A percentile compares a stretch with the other conserved stretches of the same genome.
Conservation (phyloP, 257 asterid genomes). For the Petunia axillaris region DNA sequence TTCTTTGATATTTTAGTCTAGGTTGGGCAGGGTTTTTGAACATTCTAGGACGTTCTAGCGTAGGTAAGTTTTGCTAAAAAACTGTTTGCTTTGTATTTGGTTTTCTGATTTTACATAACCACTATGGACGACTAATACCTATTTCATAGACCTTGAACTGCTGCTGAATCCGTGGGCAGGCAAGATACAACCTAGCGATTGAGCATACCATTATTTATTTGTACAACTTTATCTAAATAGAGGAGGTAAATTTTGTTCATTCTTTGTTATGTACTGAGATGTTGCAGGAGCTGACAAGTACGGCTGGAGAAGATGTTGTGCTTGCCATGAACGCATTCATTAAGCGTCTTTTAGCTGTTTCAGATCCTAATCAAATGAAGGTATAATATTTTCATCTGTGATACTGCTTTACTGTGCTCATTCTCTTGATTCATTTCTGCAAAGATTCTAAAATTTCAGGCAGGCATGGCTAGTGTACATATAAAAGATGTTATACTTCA, state of each 20-base stretch:
- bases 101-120: conserved; percentile 15
- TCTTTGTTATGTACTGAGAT: neutral
- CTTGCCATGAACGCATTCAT: conserved; percentile 94
- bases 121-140: neutral
- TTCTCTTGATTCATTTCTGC: neutral
- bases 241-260: neutral
- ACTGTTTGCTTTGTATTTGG: neutral
- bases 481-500: neutral
- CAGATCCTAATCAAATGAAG: conserved; percentile 97
- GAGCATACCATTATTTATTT: neutral
- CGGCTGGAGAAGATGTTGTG: conserved; percentile 92
- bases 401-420: neutral
- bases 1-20: conserved; percentile 20
- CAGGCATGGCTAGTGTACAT: neutral
- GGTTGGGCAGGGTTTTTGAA: conserved; percentile 24
- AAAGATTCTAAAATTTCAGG: neutral
- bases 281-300: conserved; percentile 87
- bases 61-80: neutral
- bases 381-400: conserved; percentile 39
- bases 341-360: conserved; percentile 83
- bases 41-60: conserved; percentile 17
- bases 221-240: neutral
- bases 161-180: neutral
- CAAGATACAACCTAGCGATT: neutral
- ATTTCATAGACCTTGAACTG: neutral